Evolutionary conservation across 371 early-diverging fungal genomes (phyloP), one percentile per base, ranked within the genome.

Genomic region (Mucor sp.): DNA sequence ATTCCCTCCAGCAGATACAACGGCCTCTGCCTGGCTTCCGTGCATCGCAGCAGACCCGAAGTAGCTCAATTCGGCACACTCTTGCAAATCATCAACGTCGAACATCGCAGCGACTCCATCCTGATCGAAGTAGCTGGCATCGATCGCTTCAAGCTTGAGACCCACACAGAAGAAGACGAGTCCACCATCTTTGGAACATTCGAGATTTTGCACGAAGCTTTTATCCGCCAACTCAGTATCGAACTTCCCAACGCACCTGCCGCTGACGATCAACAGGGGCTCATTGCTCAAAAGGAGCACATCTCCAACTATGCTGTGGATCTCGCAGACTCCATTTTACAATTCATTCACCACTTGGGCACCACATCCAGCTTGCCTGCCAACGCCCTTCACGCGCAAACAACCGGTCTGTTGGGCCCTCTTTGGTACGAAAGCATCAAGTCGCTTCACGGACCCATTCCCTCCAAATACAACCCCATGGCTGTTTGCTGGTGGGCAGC

Each of bases 401-500:
- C 74, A 2, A 37, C 66, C 39, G 70, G 74, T 25, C 56, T 74
- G 17, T 62, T 74, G 15, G 74, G 74, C 0, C 70, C 74, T 44
- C 65, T 70, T 47, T 74, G 74, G 74, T 53, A 64, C 8, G 70
- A 69, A 47, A 70, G 63, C 15, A 64, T 67, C 55, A 39, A 61
- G 7, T 50, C 67, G 5, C 33, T 70, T 5, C 66, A 70, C 58
- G 74, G 74, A 0, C 65, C 70, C 21, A 58, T 70, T 50, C 74
- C 74, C 11, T 65, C 65, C 1, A 63, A 64, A 30, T 17, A 58
- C 2, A 56, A 69, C 21, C 67, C 70, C 28, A 47, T 47, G 25
- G 70, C 70, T 30, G 70, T 74, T 5, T 69, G 70, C 30, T 74
- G 70, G 70, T 74, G 74, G 74, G 70, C 65, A 7, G 74, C 74